These are phyloP conservation scores for Podaxis carcinomalis DNA, from an alignment of 768 basidiomycete species.

Conservation along the genomic window DNA sequence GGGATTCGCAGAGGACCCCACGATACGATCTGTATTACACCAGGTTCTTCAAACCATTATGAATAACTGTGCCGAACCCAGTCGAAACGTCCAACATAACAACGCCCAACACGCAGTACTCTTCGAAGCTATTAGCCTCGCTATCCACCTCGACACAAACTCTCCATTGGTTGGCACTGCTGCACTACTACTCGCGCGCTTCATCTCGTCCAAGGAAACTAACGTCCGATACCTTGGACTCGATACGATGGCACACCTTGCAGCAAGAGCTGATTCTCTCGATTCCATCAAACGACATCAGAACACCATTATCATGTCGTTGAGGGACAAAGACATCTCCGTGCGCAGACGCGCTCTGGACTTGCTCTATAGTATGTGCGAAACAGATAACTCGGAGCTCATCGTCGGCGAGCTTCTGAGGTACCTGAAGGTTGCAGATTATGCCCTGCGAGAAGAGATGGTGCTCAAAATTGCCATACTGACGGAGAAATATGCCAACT, in stretches of 20 bases:
- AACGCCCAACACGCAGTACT: slow-evolving; percentile 98
- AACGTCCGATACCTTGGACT: slow-evolving; percentile 97
- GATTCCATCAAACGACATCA: slow-evolving; percentile 94
- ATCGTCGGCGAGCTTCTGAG: slow-evolving; percentile 94
- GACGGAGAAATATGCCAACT: slow-evolving; percentile 97
- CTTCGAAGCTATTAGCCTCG: slow-evolving; percentile 95
- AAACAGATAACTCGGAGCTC: slow-evolving; percentile 91
- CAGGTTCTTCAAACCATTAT: slow-evolving; percentile 87
- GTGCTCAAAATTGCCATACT: slow-evolving; percentile 97
- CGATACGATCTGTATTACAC: slow-evolving; percentile 70
- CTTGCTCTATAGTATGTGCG: slow-evolving; percentile 98
- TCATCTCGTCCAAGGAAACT: slow-evolving; percentile 97
- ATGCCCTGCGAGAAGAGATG: slow-evolving; percentile 96
- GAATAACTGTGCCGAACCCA: slow-evolving; percentile 86
- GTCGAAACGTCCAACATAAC: slow-evolving; percentile 95
- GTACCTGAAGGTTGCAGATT: slow-evolving; percentile 95
- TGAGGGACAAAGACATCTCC: slow-evolving; percentile 96
- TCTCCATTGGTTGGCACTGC: slow-evolving; percentile 87
- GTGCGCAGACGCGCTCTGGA: slow-evolving; percentile 93
- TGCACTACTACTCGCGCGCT: slow-evolving; percentile 87
- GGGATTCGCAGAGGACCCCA: slow-evolving; percentile 67
- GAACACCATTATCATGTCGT: slow-evolving; percentile 88
- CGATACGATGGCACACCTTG: slow-evolving; percentile 98
- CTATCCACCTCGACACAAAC: slow-evolving; percentile 91
- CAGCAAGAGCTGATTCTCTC: slow-evolving; percentile 87